A percentile compares a stretch with the other conserved stretches of the same genome.
These are phyloP conservation scores for Drosera spatulata DNA, from an alignment of 179 eudicot species.

Conservation along the genomic window DNA sequence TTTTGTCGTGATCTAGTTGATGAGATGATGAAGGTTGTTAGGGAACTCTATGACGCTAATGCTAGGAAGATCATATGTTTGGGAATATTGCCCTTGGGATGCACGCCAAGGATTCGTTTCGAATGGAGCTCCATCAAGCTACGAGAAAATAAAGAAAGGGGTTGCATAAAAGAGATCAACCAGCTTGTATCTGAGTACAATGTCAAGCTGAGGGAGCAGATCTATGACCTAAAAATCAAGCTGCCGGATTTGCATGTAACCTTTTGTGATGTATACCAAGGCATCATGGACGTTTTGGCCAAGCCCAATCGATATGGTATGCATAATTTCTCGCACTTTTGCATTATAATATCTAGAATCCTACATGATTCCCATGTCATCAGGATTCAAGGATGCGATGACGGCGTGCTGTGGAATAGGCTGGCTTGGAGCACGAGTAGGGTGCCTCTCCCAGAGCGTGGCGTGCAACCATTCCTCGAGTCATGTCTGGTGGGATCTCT, in stretches of 20 bases:
- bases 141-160: constrained; percentile 9
- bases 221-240: constrained; percentile 30
- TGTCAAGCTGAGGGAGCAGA: constrained; percentile 23
- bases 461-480: constrained; percentile 27
- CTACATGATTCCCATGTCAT: no score
- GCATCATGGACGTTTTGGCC: constrained; percentile 37
- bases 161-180: constrained; percentile 42
- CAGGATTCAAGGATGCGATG: constrained; percentile 35
- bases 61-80: constrained; percentile 37
- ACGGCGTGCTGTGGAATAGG: constrained; percentile 58
- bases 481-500: constrained; percentile 60
- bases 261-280: constrained; percentile 52
- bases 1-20: constrained; percentile 28
- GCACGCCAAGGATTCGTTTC: constrained; percentile 38
- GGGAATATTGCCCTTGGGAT: constrained; percentile 57
- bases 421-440: constrained; percentile 29
- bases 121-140: constrained; percentile 15
- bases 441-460: constrained; percentile 31
- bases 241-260: constrained; percentile 32
- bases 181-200: constrained; percentile 35
- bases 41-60: constrained; percentile 34
- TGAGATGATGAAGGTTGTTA: constrained; percentile 32
- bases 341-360: no score
- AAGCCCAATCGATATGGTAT: constrained; percentile 33
- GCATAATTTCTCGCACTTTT: no score